Evolutionary conservation across 208 protist species (phyloP).

Genomic region (Trypanosoma platydactyli): DNA sequence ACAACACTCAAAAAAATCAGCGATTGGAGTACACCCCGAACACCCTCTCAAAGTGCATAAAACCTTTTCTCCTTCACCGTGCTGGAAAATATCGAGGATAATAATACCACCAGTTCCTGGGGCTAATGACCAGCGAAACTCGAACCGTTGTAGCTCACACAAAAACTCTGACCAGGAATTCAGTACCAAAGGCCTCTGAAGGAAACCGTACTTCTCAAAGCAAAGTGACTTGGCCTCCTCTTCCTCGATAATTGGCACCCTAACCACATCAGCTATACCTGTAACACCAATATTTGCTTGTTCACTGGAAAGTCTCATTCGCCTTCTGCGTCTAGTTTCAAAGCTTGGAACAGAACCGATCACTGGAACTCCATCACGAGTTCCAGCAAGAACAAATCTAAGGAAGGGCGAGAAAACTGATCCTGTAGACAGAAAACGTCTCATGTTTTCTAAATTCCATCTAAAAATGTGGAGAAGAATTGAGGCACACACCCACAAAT

Average conservation of each 20-base stretch:
- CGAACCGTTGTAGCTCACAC: conserved; percentile 54
- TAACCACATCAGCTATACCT: background rate
- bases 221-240: conserved; percentile 57
- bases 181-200: conserved; percentile 64
- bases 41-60: conserved; percentile 49
- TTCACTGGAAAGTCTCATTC: conserved; percentile 6
- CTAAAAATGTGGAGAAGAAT: too few species aligned
- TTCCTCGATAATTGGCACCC: conserved; percentile 22
- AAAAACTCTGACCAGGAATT: conserved; percentile 71
- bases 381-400: conserved; percentile 2
- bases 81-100: conserved; percentile 59
- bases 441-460: too few species aligned
- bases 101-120: conserved; percentile 47
- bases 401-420: too few species aligned
- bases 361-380: background rate
- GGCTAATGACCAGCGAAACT: conserved; percentile 60
- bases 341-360: conserved; percentile 5
- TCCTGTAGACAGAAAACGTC: too few species aligned
- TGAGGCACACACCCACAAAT: too few species aligned
- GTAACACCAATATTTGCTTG: background rate
- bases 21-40: conserved; percentile 46
- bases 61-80: conserved; percentile 43
- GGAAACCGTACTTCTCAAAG: conserved; percentile 72
- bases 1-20: conserved; percentile 72
- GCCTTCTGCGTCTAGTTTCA: conserved; percentile 17